Base-by-base conservation (phyloP, 306 rosid genomes). In the Parietaria judaica region DNA sequence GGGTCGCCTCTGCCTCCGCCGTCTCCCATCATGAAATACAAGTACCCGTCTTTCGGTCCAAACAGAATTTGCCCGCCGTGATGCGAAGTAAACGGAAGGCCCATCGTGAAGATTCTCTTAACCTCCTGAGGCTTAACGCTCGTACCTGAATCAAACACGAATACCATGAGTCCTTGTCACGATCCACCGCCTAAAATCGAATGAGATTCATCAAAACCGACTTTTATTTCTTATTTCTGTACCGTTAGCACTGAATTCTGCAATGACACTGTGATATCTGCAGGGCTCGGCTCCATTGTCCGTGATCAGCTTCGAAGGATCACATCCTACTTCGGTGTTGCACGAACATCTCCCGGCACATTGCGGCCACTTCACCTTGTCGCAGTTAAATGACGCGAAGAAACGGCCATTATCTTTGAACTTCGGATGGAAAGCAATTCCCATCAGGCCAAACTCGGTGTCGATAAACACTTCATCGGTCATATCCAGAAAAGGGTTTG, bases 11-110 rank as follows among this genome's bases (percentile, higher is more conserved):
- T 6, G 36, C 74, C 50, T 7, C 77, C 81, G 31, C 74, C 77
- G 8, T 72, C 74, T 59, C 77, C 81, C 80, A 71, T 67, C 73
- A 71, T 63, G 65, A 76, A 76, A 64, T 76, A 76, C 67, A 71
- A n/a, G 61, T 61, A 71, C 14, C 74, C 77, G 43, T 71, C 77
- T 63, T 63, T 7, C 0, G 81, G 77, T 67, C 71, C 81, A 59
- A 67, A 71, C 13, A 76, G 71, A 56, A 72, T 76, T 54, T 76
- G 81, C 48, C 77, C 81, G 11, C 51, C 74, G 51, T 76, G 81
- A 53, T 76, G 74, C 10, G 74, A 47, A 38, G 71, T 48, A 60
- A 58, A 76, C 41, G 81, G 81, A 53, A 76, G 77, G 8, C 77
- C 81, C 68, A 76, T 76, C 8, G 74, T 67, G 68, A 72, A 76